Evolutionary conservation across 306 rosid species (phyloP).

Genomic region (Malus sieversii): DNA sequence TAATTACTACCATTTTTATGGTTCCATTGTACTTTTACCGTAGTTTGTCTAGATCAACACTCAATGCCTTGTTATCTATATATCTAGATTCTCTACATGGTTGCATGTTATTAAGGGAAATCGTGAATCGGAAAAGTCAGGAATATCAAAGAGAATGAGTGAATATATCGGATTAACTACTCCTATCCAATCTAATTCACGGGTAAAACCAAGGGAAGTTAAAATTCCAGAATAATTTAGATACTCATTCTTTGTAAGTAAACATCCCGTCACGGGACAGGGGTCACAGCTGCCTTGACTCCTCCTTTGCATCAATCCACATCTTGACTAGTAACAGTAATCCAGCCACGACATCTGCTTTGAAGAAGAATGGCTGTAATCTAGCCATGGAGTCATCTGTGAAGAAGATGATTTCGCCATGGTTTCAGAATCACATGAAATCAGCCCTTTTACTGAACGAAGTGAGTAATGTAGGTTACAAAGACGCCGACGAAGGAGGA

Average conservation of each 20-base stretch:
- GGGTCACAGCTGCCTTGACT: no score
- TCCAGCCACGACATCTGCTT: no score
- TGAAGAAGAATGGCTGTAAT: no score
- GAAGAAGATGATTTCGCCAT: no score
- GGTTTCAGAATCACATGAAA: no score
- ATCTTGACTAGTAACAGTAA: background rate
- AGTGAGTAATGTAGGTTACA: no score
- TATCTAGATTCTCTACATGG: background rate
- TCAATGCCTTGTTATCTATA: background rate
- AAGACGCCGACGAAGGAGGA: no score
- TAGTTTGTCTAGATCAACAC: background rate
- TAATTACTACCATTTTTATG: background rate
- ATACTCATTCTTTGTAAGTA: no score
- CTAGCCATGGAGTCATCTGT: background rate
- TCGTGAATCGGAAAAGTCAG: background rate
- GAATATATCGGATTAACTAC: background rate
- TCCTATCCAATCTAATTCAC: background rate
- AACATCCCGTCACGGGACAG: no score
- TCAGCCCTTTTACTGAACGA: no score
- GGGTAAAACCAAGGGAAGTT: background rate
- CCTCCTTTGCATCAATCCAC: background rate
- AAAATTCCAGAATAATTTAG: no score
- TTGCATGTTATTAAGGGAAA: background rate
- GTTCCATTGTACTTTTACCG: background rate
- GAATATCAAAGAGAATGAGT: background rate